These are phyloP conservation scores for Sarocladium oryzae DNA, from an alignment of 2,329 filamentous ascomycete genomes.

Conservation along the genomic window DNA sequence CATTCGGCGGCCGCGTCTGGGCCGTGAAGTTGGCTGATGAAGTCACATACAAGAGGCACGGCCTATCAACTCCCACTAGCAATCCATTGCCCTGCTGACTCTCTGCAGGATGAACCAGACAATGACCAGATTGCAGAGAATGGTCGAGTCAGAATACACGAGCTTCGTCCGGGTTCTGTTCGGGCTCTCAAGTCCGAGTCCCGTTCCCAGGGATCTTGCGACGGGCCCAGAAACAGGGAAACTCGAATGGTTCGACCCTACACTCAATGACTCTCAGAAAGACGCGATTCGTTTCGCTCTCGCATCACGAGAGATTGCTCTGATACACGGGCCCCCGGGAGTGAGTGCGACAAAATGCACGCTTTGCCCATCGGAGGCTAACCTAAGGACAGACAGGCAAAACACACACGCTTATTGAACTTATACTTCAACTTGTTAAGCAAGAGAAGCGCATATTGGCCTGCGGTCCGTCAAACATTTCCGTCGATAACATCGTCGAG, in stretches of 20 bases:
- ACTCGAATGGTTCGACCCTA: conserved; percentile 55
- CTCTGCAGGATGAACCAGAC: conserved; percentile 51
- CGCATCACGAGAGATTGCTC: conserved; percentile 70
- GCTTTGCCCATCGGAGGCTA: not conserved
- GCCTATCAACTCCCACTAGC: not conserved
- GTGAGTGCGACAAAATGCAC: conserved; percentile 30
- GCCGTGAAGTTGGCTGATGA: conserved; percentile 62
- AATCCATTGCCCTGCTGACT: not conserved
- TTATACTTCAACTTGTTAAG: conserved; percentile 84
- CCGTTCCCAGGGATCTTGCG: conserved; percentile 35
- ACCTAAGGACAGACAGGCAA: conserved; percentile 68
- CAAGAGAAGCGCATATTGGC: conserved; percentile 71
- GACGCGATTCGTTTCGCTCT: conserved; percentile 76
- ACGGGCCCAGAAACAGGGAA: conserved; percentile 36
- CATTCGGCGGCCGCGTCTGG: conserved; percentile 48
- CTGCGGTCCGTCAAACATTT: conserved; percentile 96
- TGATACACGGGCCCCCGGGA: conserved; percentile 92
- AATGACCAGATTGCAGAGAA: conserved; percentile 54
- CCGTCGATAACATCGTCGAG: conserved; percentile 97
- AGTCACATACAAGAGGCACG: conserved; percentile 54
- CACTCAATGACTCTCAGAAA: conserved; percentile 60
- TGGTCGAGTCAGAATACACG: conserved; percentile 52
- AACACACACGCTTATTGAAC: conserved; percentile 90
- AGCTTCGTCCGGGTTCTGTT: conserved; percentile 57
- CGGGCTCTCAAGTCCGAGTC: conserved; percentile 47